These are phyloP conservation scores for Mariannaea sp. DNA, from an alignment of 2,329 filamentous ascomycete genomes.

Conservation along the genomic window DNA sequence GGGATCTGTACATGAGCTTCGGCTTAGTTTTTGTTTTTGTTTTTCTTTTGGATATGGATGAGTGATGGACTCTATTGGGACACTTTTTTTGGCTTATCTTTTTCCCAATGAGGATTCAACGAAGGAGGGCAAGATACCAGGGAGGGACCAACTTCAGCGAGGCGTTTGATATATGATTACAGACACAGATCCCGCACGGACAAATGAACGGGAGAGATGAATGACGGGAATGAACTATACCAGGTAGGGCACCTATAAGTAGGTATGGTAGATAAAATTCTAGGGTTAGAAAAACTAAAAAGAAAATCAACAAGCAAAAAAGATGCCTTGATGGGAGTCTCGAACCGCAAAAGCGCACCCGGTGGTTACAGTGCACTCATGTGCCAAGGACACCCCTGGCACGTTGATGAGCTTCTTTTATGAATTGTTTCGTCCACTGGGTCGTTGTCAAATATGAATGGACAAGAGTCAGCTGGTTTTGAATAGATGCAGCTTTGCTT, in stretches of 20 bases:
- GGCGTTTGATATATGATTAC: constrained; percentile 19
- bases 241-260: not conserved
- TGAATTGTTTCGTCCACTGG: no score
- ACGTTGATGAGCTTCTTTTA: no score
- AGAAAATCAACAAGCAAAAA: not conserved
- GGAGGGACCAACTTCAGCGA: constrained; percentile 13
- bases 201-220: constrained; percentile 7
- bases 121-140: constrained; percentile 14
- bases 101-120: not conserved
- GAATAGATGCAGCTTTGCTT: not conserved
- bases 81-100: not conserved
- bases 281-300: constrained; percentile 5
- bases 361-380: no score
- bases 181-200: not conserved
- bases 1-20: not conserved
- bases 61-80: not conserved
- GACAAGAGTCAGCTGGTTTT: not conserved
- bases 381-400: no score
- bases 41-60: not conserved
- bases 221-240: constrained; percentile 13
- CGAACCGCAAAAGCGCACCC: no score
- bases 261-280: constrained; percentile 10
- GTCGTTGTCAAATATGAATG: no score
- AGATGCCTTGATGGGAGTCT: no score
- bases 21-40: no score